Conservation (phyloP, 2,329 filamentous ascomycete species). For the Bisporella sp. region DNA sequence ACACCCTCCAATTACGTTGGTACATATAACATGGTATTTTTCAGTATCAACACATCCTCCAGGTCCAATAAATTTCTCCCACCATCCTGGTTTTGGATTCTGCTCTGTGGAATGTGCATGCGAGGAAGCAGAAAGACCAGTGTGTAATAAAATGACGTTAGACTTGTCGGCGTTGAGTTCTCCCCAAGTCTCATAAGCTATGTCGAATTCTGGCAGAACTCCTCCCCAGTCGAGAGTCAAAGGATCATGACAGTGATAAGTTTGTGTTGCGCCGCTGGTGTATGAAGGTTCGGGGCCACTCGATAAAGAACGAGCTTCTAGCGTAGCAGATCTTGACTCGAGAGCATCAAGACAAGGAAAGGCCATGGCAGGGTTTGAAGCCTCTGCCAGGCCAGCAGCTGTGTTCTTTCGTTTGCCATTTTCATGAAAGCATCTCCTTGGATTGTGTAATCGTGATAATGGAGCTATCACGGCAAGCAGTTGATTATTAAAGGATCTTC, state of each 20-base stretch:
- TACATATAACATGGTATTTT: slow-evolving; percentile 91
- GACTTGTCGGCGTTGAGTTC: slow-evolving; percentile 68
- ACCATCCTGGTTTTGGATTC: slow-evolving; percentile 91
- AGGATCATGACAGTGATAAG: slow-evolving; percentile 66
- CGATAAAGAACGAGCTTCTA: slow-evolving; percentile 59
- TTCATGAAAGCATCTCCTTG: slow-evolving; percentile 15
- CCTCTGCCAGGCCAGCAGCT: slow-evolving; percentile 21
- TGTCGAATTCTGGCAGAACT: slow-evolving; percentile 77
- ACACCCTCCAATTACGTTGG: slow-evolving; percentile 92
- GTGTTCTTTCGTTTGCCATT: slow-evolving; percentile 12
- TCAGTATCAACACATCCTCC: slow-evolving; percentile 79
- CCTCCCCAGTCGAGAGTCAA: slow-evolving; percentile 92
- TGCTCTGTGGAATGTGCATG: slow-evolving; percentile 87
- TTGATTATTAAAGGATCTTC: too few species aligned
- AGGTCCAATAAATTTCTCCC: slow-evolving; percentile 96
- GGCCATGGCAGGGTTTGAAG: slow-evolving; percentile 77
- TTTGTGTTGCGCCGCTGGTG: slow-evolving; percentile 77
- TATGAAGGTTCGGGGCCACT: slow-evolving; percentile 91
- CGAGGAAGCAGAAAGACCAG: slow-evolving; percentile 91
- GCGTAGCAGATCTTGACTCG: slow-evolving; percentile 68
- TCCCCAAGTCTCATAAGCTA: slow-evolving; percentile 94
- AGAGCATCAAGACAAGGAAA: slow-evolving; percentile 87
- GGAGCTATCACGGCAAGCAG: background rate
- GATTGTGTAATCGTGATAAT: slow-evolving; percentile 1
- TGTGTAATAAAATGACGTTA: slow-evolving; percentile 89